These are phyloP conservation scores for Phytophthora tubulina DNA, from an alignment of 352 stramenopile genomes.

Conservation along the genomic window DNA sequence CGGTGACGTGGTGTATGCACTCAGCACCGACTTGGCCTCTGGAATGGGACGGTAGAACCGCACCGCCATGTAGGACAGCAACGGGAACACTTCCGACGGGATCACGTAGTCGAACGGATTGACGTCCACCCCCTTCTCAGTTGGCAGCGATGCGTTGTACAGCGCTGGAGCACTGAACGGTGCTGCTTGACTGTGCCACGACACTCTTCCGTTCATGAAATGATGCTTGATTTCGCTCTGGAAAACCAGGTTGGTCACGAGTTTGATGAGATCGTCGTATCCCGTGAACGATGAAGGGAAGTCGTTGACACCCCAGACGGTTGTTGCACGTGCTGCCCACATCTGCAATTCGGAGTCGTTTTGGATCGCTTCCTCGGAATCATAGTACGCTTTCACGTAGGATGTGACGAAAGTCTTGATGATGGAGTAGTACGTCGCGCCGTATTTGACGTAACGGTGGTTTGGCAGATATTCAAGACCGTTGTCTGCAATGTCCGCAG, in stretches of 20 bases:
- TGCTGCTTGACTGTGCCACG: slow-evolving; percentile 44
- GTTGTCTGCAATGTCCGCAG: slow-evolving; percentile 24
- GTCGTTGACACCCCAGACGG: slow-evolving; percentile 35
- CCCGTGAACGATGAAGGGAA: slow-evolving; percentile 37
- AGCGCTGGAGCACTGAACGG: slow-evolving; percentile 40
- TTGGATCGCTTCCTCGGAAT: slow-evolving; percentile 26
- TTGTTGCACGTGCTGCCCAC: slow-evolving; percentile 39
- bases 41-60: slow-evolving; percentile 38
- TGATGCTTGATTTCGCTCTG: slow-evolving; percentile 49
- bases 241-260: slow-evolving; percentile 50
- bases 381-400: slow-evolving; percentile 51
- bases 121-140: slow-evolving; percentile 30
- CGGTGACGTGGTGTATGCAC: slow-evolving; percentile 28
- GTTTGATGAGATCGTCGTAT: slow-evolving; percentile 32
- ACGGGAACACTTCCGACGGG: slow-evolving; percentile 44
- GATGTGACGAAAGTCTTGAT: slow-evolving; percentile 44
- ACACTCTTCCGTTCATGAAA: slow-evolving; percentile 47
- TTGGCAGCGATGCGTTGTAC: slow-evolving; percentile 41
- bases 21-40: slow-evolving; percentile 21
- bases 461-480: slow-evolving; percentile 35
- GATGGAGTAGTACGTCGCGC: slow-evolving; percentile 28
- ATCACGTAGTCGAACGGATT: slow-evolving; percentile 53
- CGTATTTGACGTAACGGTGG: slow-evolving; percentile 47
- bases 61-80: slow-evolving; percentile 33
- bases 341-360: slow-evolving; percentile 54